These are phyloP conservation scores for Naganishia friedmannii DNA, from an alignment of 768 basidiomycete genomes.

Conservation along the genomic window DNA sequence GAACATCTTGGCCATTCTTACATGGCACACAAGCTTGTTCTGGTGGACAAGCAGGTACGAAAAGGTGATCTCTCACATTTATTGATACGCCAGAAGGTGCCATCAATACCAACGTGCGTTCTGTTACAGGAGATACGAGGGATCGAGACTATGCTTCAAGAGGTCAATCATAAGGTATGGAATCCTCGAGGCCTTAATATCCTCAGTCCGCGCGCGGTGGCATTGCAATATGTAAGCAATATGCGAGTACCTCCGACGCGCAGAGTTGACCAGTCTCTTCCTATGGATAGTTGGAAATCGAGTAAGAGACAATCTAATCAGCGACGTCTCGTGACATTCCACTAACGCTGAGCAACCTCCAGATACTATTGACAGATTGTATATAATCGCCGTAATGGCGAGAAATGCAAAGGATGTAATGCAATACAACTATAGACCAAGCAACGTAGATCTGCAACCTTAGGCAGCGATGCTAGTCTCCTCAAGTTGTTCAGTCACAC, in stretches of 20 bases:
- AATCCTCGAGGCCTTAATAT: conserved; percentile 85
- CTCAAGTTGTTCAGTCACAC: conserved; percentile 22
- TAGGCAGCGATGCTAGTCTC: conserved; percentile 22
- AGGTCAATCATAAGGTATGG: conserved; percentile 69
- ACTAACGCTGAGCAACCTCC: background rate
- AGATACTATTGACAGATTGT: conserved; percentile 1
- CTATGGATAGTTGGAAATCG: conserved; percentile 75
- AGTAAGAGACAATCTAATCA: conserved; percentile 50
- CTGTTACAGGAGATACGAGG: conserved; percentile 68
- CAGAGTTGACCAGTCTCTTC: conserved; percentile 5
- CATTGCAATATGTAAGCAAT: conserved; percentile 79
- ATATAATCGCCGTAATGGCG: background rate
- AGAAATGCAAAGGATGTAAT: conserved; percentile 10
- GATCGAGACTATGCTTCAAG: conserved; percentile 63
- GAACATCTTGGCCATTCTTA: conserved; percentile 73
- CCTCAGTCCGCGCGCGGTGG: conserved; percentile 76
- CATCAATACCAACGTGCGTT: background rate
- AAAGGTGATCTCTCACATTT: conserved; percentile 58
- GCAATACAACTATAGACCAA: conserved; percentile 6
- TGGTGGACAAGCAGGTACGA: conserved; percentile 73
- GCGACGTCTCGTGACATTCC: background rate
- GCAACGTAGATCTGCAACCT: background rate
- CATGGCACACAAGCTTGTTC: conserved; percentile 74
- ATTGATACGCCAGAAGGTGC: background rate
- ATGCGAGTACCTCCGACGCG: background rate